Evolutionary conservation across 1,284 basidiomycete species (phyloP), one percentile per base, ranked within the genome.

Genomic region (Schizophyllum amplum): DNA sequence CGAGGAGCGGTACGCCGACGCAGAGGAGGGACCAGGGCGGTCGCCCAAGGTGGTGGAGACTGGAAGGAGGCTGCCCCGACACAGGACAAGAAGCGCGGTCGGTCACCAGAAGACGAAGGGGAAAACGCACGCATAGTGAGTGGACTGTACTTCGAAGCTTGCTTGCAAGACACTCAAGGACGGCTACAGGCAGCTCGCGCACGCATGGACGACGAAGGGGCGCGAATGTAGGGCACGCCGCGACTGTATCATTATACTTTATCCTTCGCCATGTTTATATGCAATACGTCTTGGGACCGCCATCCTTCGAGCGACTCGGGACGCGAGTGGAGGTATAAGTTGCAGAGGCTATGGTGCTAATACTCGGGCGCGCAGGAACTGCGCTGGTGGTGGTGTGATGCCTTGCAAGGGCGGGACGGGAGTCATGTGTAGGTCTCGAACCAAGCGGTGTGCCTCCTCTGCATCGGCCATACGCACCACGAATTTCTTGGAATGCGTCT

Each of bases 1-100:
- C 51, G 93, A 98, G 69, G 91, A 92, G 67, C 85, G 96, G 23
- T 98, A 99, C 71, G 84, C 85, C 2, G 91, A 94, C 63, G 85
- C 85, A 4, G 84, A 87, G 65, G 85, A 90, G 57, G 86, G 88
- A 24, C 82, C 90, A 55, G 86, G 86, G 84, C 87, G 58, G 88
- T 91, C 57, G 92, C 92, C 21, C 82, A 87, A 59, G 92, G 93
- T 55, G 94, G 89, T 56, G 89, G 77, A 58, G 90, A 92, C 59
- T 92, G 89, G 89, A 90, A 87, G 67, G 83, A 87, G 57, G 69
- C 86, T 54, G 73, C 66, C 53, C 64, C 69, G 52, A 64, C 63
- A 27, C 61, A 60, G 21, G 68, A 66, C 25, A 74, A 67, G 62
- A 90, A 90, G 65, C 78, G 87, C 56, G 84, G 70, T 47, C 75